Evolutionary conservation across 495 filamentous ascomycete genomes (phyloP).

Genomic region (Penicillium bovifimosum): DNA sequence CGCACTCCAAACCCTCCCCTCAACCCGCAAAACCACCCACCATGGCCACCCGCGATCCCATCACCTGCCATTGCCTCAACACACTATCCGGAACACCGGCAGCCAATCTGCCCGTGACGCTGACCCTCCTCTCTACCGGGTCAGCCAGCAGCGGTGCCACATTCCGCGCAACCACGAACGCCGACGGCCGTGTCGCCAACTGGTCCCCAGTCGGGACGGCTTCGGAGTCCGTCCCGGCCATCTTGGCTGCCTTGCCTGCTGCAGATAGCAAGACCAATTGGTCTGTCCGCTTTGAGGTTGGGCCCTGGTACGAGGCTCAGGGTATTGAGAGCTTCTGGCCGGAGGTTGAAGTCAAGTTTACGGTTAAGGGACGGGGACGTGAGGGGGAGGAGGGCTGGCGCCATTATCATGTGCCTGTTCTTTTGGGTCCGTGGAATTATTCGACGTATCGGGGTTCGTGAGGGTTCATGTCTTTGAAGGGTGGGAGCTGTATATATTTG

Average conservation of each 20-base stretch:
- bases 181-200: slow-evolving; percentile 75
- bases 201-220: slow-evolving; percentile 59
- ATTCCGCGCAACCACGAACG: slow-evolving; percentile 67
- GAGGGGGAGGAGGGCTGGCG: slow-evolving; percentile 57
- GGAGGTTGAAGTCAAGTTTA: slow-evolving; percentile 83
- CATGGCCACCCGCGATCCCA: slow-evolving; percentile 54
- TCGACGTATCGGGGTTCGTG: slow-evolving; percentile 80
- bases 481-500: not conserved
- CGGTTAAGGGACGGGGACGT: slow-evolving; percentile 52
- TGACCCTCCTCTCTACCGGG: slow-evolving; percentile 44
- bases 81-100: slow-evolving; percentile 62
- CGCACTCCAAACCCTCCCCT: slow-evolving; percentile 14
- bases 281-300: slow-evolving; percentile 74
- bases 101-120: slow-evolving; percentile 48
- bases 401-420: slow-evolving; percentile 89
- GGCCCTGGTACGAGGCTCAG: slow-evolving; percentile 64
- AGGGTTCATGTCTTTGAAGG: not conserved
- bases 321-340: slow-evolving; percentile 79
- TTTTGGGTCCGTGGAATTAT: slow-evolving; percentile 87
- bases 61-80: slow-evolving; percentile 73
- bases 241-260: slow-evolving; percentile 39
- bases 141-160: slow-evolving; percentile 31
- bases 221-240: slow-evolving; percentile 43
- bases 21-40: slow-evolving; percentile 18
- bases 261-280: slow-evolving; percentile 51